phyloP scores from a whole-genome alignment of 176 grass and related monocot species.

The Cenchrus purpureus region DNA sequence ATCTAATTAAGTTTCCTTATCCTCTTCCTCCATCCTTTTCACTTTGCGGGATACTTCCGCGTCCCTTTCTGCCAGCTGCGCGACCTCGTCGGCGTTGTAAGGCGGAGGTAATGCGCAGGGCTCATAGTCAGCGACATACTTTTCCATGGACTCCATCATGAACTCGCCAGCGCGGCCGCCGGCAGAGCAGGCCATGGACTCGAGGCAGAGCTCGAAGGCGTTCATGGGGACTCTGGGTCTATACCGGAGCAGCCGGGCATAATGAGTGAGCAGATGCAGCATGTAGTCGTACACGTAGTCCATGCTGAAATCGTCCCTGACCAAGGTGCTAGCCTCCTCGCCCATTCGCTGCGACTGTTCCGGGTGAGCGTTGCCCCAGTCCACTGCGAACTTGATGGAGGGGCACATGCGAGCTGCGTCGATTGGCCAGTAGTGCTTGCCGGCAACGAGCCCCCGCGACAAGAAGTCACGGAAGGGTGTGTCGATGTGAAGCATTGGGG shows the following conservation, averaged over 20 bases:
- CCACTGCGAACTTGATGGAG: slow-evolving; percentile 61
- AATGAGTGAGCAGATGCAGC: slow-evolving; percentile 54
- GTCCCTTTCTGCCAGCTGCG: slow-evolving; percentile 9
- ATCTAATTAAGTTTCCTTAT: not conserved
- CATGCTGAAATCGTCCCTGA: slow-evolving; percentile 45
- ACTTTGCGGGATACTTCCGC: slow-evolving; percentile 11
- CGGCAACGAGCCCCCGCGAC: slow-evolving; percentile 47
- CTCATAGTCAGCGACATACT: slow-evolving; percentile 28
- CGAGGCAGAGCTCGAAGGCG: slow-evolving; percentile 44
- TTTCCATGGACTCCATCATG: slow-evolving; percentile 49
- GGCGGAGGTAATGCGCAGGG: slow-evolving; percentile 42
- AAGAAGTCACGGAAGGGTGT: slow-evolving; percentile 55
- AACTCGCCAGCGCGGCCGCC: slow-evolving; percentile 24
- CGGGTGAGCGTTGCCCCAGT: slow-evolving; percentile 59
- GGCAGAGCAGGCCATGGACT: slow-evolving; percentile 49
- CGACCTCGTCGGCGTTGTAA: slow-evolving; percentile 30
- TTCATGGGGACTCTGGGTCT: slow-evolving; percentile 43
- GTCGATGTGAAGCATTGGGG: slow-evolving; percentile 41
- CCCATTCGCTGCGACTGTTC: slow-evolving; percentile 42
- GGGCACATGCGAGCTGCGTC: slow-evolving; percentile 33
- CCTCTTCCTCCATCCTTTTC: slow-evolving; percentile 14
- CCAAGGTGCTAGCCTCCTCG: slow-evolving; percentile 35
- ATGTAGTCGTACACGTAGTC: slow-evolving; percentile 70
- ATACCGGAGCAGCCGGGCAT: slow-evolving; percentile 48
- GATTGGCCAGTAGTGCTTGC: slow-evolving; percentile 61